Conservation (phyloP, 1,139 yeast species). For the Magnusiomyces tetraspermus region DNA sequence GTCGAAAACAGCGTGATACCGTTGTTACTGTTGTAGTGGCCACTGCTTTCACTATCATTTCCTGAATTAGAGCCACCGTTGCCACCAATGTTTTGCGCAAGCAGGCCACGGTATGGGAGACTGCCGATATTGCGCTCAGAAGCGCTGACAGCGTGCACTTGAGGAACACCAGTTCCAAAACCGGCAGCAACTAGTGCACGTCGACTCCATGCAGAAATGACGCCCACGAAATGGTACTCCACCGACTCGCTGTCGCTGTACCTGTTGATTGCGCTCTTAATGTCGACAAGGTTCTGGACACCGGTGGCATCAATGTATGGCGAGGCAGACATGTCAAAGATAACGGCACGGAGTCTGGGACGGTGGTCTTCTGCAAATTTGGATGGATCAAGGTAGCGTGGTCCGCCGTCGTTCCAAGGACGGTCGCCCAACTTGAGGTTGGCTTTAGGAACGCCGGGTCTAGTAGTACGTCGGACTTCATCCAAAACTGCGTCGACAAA, state of each 20-base stretch:
- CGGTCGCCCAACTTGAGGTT: conserved; percentile 48
- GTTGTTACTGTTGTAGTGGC: neutral
- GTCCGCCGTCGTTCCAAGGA: conserved; percentile 92
- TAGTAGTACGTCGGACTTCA: conserved; percentile 52
- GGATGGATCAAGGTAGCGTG: conserved; percentile 22
- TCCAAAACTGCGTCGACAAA: conserved; percentile 65
- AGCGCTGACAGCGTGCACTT: neutral
- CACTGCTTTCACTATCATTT: too few species aligned
- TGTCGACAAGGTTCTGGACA: conserved; percentile 66
- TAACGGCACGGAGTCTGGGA: conserved; percentile 61
- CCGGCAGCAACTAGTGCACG: conserved; percentile 69
- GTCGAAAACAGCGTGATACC: neutral
- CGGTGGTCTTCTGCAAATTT: conserved; percentile 37
- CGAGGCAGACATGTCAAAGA: conserved; percentile 72
- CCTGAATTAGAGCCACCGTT: too few species aligned
- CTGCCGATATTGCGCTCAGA: conserved; percentile 3
- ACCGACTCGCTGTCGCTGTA: conserved; percentile 70
- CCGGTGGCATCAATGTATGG: conserved; percentile 72
- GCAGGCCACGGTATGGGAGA: neutral
- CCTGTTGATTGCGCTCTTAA: conserved; percentile 58
- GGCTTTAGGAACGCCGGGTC: conserved; percentile 29
- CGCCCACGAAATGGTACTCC: conserved; percentile 83
- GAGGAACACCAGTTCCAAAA: conserved; percentile 47
- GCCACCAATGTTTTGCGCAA: neutral
- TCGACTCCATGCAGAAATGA: conserved; percentile 78